Conservation (phyloP, 2,329 filamentous ascomycete species). For the Bipolaris gigantea region DNA sequence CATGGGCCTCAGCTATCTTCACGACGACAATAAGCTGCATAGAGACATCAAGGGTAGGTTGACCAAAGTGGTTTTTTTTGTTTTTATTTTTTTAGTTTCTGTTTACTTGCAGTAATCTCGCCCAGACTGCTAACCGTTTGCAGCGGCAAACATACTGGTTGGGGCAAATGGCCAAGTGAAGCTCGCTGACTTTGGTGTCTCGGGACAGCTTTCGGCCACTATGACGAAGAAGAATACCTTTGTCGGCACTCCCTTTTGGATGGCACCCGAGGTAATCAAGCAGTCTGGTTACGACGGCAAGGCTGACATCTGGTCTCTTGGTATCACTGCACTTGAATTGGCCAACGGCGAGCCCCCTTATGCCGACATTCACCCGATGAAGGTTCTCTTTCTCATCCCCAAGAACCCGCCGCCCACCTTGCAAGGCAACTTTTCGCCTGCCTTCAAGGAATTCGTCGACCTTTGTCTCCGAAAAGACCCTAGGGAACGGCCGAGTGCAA, state of each 20-base stretch:
- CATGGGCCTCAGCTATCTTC: conserved; percentile 87
- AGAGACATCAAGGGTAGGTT: conserved; percentile 86
- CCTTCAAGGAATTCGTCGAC: conserved; percentile 56
- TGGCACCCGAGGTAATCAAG: conserved; percentile 98
- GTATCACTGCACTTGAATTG: conserved; percentile 89
- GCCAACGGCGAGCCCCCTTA: conserved; percentile 93
- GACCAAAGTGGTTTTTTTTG: neutral
- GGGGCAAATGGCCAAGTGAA: conserved; percentile 93
- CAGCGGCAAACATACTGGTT: conserved; percentile 90
- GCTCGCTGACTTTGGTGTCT: conserved; percentile 94
- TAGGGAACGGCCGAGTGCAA: conserved; percentile 81
- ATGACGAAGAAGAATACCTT: conserved; percentile 99
- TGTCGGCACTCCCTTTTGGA: conserved; percentile 98
- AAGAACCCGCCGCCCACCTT: conserved; percentile 87
- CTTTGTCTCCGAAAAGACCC: conserved; percentile 86
- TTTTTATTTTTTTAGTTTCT: neutral
- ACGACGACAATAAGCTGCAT: conserved; percentile 94
- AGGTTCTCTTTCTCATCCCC: conserved; percentile 92
- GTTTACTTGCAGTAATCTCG: too few relatives aligned
- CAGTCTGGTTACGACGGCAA: conserved; percentile 98
- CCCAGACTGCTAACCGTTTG: conserved; percentile 14
- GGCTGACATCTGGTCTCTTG: conserved; percentile 95
- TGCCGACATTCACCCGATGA: conserved; percentile 97
- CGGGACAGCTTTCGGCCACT: conserved; percentile 90
- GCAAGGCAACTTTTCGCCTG: conserved; percentile 51